These are phyloP conservation scores for Amaranthus tricolor DNA, from an alignment of 179 eudicot species.

Conservation along the genomic window DNA sequence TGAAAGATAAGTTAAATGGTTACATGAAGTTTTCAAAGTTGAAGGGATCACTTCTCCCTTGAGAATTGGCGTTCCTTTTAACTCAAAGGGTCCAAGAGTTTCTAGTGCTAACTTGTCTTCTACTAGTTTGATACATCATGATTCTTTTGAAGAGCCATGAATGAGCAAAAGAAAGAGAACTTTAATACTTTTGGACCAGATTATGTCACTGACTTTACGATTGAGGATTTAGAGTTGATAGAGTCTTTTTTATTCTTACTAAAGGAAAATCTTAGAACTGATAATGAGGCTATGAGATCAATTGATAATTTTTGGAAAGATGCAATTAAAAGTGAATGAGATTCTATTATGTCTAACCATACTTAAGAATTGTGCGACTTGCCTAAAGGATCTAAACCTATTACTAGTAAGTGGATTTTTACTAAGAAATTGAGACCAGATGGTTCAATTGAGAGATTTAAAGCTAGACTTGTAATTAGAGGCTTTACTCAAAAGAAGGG, in stretches of 20 bases:
- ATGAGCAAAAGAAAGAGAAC: neutral
- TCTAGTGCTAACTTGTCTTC: too few relatives aligned
- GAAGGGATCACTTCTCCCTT: too few relatives aligned
- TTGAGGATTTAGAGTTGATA: neutral
- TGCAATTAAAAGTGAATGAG: neutral
- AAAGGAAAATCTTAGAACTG: neutral
- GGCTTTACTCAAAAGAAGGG: neutral
- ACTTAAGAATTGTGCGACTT: neutral
- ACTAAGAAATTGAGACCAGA: neutral
- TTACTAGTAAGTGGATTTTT: neutral
- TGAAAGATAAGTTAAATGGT: too few relatives aligned
- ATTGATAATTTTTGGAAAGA: neutral
- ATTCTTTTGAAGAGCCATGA: neutral
- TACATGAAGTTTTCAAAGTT: too few relatives aligned
- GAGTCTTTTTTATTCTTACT: too few relatives aligned
- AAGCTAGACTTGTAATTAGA: conserved; percentile 6
- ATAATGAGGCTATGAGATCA: neutral
- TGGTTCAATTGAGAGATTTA: neutral
- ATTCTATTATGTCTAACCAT: neutral
- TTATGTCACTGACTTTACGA: neutral
- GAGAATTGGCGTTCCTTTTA: too few relatives aligned
- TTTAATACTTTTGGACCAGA: neutral
- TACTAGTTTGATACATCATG: too few relatives aligned
- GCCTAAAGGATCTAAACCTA: neutral
- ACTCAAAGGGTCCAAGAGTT: too few relatives aligned